Evolutionary conservation across 257 asterid genomes (phyloP).

Genomic region (Vinca minor): DNA sequence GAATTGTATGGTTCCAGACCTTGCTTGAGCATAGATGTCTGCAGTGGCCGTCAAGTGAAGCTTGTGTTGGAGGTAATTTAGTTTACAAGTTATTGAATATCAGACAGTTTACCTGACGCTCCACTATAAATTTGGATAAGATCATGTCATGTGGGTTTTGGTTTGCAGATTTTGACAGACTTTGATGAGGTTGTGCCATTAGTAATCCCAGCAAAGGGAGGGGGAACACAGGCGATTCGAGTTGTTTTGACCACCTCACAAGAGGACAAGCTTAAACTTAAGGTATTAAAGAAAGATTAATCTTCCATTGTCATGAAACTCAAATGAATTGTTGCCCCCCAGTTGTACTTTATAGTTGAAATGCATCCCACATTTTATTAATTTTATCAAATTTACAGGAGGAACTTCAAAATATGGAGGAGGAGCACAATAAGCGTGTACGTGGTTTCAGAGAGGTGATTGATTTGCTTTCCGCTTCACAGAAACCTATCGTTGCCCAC

Average conservation of each 20-base stretch:
- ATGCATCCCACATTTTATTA: conserved; percentile 14
- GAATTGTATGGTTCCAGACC: conserved; percentile 73
- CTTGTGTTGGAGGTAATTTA: conserved; percentile 54
- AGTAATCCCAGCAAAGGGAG: conserved; percentile 41
- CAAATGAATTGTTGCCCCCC: conserved; percentile 5
- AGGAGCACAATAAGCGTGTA: conserved; percentile 41
- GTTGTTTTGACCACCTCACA: conserved; percentile 64
- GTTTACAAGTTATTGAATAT: conserved; percentile 9
- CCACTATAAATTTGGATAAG: neutral
- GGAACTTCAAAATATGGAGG: conserved; percentile 54
- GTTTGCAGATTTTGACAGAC: conserved; percentile 50
- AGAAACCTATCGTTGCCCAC: conserved; percentile 75
- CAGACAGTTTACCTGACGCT: conserved; percentile 1
- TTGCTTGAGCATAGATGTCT: conserved; percentile 63
- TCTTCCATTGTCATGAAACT: neutral
- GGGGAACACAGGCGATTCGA: conserved; percentile 54
- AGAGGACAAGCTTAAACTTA: conserved; percentile 61
- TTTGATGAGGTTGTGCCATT: conserved; percentile 55
- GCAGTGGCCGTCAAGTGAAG: conserved; percentile 78
- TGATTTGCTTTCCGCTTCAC: conserved; percentile 71
- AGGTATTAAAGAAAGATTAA: conserved; percentile 37
- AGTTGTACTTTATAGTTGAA: conserved; percentile 5
- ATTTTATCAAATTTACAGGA: conserved; percentile 34
- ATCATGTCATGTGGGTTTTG: conserved; percentile 21
- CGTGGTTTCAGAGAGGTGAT: conserved; percentile 88